A percentile compares a stretch with the other conserved stretches of the same genome.
Conservation (phyloP, 2,329 filamentous ascomycete genomes). For the Epichloe bromicola region DNA sequence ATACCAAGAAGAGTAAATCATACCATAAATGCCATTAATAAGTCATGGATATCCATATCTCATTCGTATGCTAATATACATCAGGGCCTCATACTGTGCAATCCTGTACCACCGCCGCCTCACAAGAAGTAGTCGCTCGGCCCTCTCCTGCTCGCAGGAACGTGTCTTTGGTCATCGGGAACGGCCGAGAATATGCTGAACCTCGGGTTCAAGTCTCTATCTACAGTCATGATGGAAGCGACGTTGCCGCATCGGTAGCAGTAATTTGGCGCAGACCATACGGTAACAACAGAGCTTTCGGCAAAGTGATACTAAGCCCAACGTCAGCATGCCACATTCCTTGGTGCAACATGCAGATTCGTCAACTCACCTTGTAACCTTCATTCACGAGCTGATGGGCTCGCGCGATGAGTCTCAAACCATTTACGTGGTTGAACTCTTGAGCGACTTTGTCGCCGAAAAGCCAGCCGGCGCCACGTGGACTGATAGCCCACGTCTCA, state of each 20-base stretch:
- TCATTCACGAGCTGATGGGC: slow-evolving; percentile 98
- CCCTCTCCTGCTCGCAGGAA: slow-evolving; percentile 57
- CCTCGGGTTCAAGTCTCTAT: slow-evolving; percentile 71
- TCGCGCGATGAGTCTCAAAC: slow-evolving; percentile 85
- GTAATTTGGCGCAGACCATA: slow-evolving; percentile 96
- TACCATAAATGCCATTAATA: slow-evolving; percentile 9
- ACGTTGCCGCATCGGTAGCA: slow-evolving; percentile 94
- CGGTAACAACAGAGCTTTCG: slow-evolving; percentile 90
- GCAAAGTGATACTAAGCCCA: slow-evolving; percentile 71
- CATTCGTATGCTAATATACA: slow-evolving; percentile 30
- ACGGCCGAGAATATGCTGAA: slow-evolving; percentile 90
- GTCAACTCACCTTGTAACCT: slow-evolving; percentile 66
- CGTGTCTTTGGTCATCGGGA: slow-evolving; percentile 71
- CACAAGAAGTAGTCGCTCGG: slow-evolving; percentile 60
- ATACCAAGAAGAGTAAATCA: background rate
- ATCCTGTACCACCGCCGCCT: slow-evolving; percentile 16
- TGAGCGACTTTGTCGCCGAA: slow-evolving; percentile 96
- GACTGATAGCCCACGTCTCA: slow-evolving; percentile 91
- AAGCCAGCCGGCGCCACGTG: slow-evolving; percentile 90
- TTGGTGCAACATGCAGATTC: background rate
- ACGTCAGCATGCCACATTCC: background rate
- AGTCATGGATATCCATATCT: slow-evolving; percentile 31
- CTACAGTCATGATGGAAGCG: slow-evolving; percentile 89
- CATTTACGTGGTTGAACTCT: slow-evolving; percentile 96
- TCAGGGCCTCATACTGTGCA: slow-evolving; percentile 16